These are phyloP conservation scores for Coemansia furcata DNA, from an alignment of 192 early-diverging fungal species.

Conservation along the genomic window DNA sequence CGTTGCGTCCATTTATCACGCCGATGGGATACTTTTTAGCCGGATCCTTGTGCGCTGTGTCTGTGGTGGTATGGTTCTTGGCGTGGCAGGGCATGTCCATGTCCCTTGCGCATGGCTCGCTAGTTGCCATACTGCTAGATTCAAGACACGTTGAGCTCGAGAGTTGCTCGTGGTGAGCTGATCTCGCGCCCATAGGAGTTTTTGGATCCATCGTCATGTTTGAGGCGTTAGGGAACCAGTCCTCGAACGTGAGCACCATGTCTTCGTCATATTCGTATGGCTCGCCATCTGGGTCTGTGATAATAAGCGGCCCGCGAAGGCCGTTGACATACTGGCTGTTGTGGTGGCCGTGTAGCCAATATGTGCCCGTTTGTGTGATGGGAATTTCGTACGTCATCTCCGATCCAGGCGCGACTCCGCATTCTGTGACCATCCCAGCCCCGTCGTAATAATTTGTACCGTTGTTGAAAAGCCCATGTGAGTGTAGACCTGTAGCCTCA, in stretches of 20 bases:
- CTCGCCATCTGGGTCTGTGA: conserved; percentile 57
- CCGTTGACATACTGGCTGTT: conserved; percentile 77
- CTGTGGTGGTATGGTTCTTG: background rate
- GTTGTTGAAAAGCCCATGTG: conserved; percentile 77
- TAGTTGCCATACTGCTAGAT: background rate
- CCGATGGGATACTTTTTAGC: conserved; percentile 35
- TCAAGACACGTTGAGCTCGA: background rate
- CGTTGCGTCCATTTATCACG: conserved; percentile 57
- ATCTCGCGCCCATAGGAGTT: background rate
- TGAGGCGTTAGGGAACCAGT: conserved; percentile 60
- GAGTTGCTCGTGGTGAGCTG: background rate
- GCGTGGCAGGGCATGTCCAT: background rate
- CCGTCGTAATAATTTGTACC: conserved; percentile 71
- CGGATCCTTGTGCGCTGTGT: conserved; percentile 3
- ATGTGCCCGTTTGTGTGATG: conserved; percentile 72
- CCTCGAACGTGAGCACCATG: conserved; percentile 61
- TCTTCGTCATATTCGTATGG: conserved; percentile 70
- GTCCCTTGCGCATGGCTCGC: background rate
- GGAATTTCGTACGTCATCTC: conserved; percentile 66
- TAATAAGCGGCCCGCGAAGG: conserved; percentile 65
- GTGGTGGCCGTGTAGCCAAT: conserved; percentile 78
- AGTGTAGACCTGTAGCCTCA: conserved; percentile 63
- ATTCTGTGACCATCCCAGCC: conserved; percentile 66
- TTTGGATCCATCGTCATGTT: conserved; percentile 5
- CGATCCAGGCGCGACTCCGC: conserved; percentile 62